Percentiles rank a stretch among this genome's conserved stretches.
Conservation (phyloP, 208 protist genomes). For the Leishmania aethiopica region DNA sequence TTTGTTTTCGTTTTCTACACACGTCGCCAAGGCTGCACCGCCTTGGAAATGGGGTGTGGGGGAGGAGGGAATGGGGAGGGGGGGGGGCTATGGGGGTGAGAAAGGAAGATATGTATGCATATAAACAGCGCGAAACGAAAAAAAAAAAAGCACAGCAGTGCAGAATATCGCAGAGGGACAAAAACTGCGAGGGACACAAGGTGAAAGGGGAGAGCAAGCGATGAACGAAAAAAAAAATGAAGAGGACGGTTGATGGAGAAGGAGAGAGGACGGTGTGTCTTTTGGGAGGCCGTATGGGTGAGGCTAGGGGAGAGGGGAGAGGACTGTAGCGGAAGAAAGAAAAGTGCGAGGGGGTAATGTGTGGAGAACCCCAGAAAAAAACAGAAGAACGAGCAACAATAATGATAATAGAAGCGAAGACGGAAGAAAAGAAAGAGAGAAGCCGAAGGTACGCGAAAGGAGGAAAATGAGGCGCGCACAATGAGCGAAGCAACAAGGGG, state of each 20-base stretch:
- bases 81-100: neutral
- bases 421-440: neutral
- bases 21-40: neutral
- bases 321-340: neutral
- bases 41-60: neutral
- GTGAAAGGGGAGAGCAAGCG: neutral
- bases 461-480: neutral
- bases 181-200: neutral
- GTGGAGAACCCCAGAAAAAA: neutral
- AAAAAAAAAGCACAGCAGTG: neutral
- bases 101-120: too few relatives aligned
- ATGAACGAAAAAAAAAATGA: neutral
- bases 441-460: neutral
- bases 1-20: neutral
- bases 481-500: neutral
- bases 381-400: neutral
- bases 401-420: too few relatives aligned
- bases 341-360: neutral
- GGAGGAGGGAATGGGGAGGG: too few relatives aligned
- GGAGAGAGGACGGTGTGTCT: neutral
- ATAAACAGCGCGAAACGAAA: neutral
- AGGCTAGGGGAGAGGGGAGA: neutral
- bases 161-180: neutral
- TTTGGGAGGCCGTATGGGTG: neutral
- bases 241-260: neutral